Base-by-base conservation (phyloP, 2,329 filamentous ascomycete genomes). In the Penicillium sp. region DNA sequence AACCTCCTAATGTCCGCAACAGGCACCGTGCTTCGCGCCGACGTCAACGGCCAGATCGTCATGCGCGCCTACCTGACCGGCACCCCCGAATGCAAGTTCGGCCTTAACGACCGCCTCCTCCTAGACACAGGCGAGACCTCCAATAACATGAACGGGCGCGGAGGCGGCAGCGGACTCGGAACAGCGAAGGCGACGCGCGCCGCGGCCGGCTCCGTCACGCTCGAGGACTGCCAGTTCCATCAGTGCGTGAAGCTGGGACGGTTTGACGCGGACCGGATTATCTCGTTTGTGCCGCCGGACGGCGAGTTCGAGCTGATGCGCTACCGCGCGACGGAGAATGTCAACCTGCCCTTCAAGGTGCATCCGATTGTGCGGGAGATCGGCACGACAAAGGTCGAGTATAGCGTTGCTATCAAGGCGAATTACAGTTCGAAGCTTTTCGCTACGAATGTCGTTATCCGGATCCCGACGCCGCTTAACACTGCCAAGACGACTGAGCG, bases 1-100 rank as follows among this genome's bases (percentile, higher is more conserved):
- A 99, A 99, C 75, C 83, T 99, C 55, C 87, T 99, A 69, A 97
- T 99, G 89, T 97, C 93, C n/a, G 94, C 94, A 6, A 94, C 91
- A 0, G 94, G 94, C 29, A 93, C 92, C 19, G 91, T 99, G 27
- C 83, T 99, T 11, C 89, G 94, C 61, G 94, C 94, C 60, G 94
- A 99, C 68, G 94, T 99, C 49, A 96, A 91, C 47, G 94, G 94
- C 47, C 92, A 97, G 71, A 99, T 99, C 67, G 85, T 99, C 67
- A 99, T 99, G 94, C 91, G 94, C 66, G 94, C 94, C 57, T 99
- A 99, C 70, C 86, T 99, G 26, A 90, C 90, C 18, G 94, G 95
- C 32, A 99, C 92, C 1, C 94, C 94, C 8, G 94, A 99, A 76
- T 99, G 94, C 83, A 99, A 99, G 74, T 99, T 99, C 66, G 94